Conservation (phyloP, 129 eudicot species). For the Pittosporum tobira region DNA sequence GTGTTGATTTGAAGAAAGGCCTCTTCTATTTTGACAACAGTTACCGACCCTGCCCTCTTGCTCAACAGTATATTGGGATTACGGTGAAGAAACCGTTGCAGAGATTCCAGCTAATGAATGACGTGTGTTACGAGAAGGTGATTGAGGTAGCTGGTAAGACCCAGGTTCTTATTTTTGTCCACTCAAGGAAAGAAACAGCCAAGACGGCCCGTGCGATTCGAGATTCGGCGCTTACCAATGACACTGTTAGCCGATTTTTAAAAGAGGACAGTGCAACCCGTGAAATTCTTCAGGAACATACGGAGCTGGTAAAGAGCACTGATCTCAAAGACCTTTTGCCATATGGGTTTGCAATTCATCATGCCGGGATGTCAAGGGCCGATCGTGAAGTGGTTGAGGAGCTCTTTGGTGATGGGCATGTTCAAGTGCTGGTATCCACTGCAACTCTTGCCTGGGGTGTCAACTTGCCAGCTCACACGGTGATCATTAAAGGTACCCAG, state of each 20-base stretch:
- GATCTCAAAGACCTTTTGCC: slow-evolving; percentile 85
- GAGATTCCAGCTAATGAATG: slow-evolving; percentile 92
- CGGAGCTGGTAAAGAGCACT: slow-evolving; percentile 74
- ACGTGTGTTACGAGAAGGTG: slow-evolving; percentile 83
- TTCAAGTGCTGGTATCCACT: slow-evolving; percentile 87
- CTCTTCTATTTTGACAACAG: slow-evolving; percentile 83
- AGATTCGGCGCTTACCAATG: slow-evolving; percentile 80
- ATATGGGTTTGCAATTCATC: slow-evolving; percentile 87
- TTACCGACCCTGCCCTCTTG: slow-evolving; percentile 89
- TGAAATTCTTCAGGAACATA: slow-evolving; percentile 65
- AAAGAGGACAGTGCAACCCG: slow-evolving; percentile 87
- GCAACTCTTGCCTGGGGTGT: slow-evolving; percentile 99
- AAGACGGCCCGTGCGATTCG: slow-evolving; percentile 87
- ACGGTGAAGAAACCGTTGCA: slow-evolving; percentile 85
- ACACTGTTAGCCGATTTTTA: slow-evolving; percentile 59
- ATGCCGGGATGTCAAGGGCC: slow-evolving; percentile 85
- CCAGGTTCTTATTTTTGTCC: slow-evolving; percentile 86
- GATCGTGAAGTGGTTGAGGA: slow-evolving; percentile 87
- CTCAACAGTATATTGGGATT: slow-evolving; percentile 90
- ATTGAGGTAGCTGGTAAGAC: slow-evolving; percentile 66
- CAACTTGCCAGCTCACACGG: slow-evolving; percentile 86
- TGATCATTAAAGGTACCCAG: slow-evolving; percentile 92
- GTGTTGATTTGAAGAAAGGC: slow-evolving; percentile 61
- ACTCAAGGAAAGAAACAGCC: slow-evolving; percentile 87
- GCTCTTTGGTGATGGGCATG: slow-evolving; percentile 68